Conservation (phyloP, 1,284 basidiomycete species). For the Ceratobasidium sp. region DNA sequence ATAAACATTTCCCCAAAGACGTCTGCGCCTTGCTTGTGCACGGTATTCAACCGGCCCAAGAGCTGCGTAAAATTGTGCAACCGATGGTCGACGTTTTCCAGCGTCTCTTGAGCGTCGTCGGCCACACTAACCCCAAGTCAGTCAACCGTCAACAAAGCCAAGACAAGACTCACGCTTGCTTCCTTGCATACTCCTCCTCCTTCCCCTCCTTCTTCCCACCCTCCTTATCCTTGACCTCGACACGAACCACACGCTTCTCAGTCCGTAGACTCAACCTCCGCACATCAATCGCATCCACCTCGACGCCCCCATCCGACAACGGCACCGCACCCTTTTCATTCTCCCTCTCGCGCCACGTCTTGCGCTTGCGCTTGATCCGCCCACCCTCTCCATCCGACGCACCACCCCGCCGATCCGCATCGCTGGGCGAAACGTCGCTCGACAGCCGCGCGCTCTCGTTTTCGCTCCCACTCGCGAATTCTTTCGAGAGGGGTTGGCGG, state of each 20-base stretch:
- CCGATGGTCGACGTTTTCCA: not conserved
- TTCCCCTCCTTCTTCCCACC: not conserved
- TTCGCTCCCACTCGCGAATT: conserved; percentile 24
- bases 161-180: conserved; percentile 9
- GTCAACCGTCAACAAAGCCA: not conserved
- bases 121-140: not conserved
- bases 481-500: not conserved
- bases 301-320: conserved; percentile 11
- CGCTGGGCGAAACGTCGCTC: conserved; percentile 20
- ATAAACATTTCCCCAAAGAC: conserved; percentile 35
- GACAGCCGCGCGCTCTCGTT: conserved; percentile 25
- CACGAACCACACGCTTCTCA: conserved; percentile 2
- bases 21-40: conserved; percentile 9
- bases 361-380: conserved; percentile 6
- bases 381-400: conserved; percentile 30
- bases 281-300: not conserved
- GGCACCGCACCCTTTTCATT: not conserved
- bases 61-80: conserved; percentile 3
- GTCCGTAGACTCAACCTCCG: not conserved
- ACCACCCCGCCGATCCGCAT: conserved; percentile 12
- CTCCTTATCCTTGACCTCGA: conserved; percentile 6
- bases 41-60: conserved; percentile 10
- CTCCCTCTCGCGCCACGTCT: conserved; percentile 13
- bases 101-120: conserved; percentile 10
- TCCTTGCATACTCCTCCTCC: conserved; percentile 16